Base-by-base conservation (phyloP, 2,329 filamentous ascomycete genomes). In the Neurospora sp. region DNA sequence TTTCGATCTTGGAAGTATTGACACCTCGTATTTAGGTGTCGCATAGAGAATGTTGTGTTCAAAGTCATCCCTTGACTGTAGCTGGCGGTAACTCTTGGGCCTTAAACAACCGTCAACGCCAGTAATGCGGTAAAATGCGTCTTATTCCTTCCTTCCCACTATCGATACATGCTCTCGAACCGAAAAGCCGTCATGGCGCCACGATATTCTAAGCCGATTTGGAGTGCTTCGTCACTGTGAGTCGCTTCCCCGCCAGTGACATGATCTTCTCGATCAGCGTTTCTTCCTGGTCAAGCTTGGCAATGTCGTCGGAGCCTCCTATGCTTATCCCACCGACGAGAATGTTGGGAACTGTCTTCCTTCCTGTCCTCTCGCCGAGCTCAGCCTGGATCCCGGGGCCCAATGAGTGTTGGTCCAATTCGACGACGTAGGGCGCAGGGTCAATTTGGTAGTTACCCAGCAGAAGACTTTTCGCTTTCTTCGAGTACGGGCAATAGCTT, bases 311-410 rank as follows among this genome's bases (percentile, higher is more conserved):
- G 67, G 92, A 89, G 28, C 96, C 96, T 66, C 96, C 96, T 72
- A 98, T 92, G 80, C 91, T 96, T 79, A 90, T 89, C 66, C 93
- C 93, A 76, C 93, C 92, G 76, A 99, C 85, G 75, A 99, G 85
- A 41, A 98, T 86, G 78, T 99, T 99, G 17, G 96, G 96, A 0
- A 99, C 96, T 0, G 96, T 99, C 71, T 83, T 85, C 67, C 95
- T 87, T 65, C 92, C 91, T 0, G 96, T 98, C 77, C 87, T 90
- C 71, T 89, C 86, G 17, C 80, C 85, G 10, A 99, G 83, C 19
- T 88, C 85, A 10, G 85, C 86, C 80, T 99, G 96, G 57, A 99
- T 81, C 69, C 87, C 81, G 1, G 82, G 77, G 41, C 95, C 96
- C 12, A 96, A 84, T 0, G 88, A 87, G 77, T 97, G 92, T 73